Base-by-base conservation (phyloP, 345 rosid genomes). In the Hibiscus tridactylites region DNA sequence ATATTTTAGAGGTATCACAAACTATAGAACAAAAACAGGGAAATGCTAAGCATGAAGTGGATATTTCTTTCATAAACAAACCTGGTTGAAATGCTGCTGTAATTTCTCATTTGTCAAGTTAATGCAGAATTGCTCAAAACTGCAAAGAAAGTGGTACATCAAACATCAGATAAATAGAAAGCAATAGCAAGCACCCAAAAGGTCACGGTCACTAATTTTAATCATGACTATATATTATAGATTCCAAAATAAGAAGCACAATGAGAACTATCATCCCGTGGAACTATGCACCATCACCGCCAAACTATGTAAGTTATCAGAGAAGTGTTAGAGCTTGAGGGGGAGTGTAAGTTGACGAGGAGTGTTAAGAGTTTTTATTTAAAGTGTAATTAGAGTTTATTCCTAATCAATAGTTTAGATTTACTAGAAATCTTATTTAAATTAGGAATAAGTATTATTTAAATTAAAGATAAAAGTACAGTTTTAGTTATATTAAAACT, bases 61-160 rank as follows among this genome's bases (percentile, higher is more conserved):
- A 16, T 44, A 21, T 39, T 7, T 57, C 47, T 66, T 66, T 62
- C n/a, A 17, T 54, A 74, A 79, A 72, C 78, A 72, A 80, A 95
- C 99, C 99, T 95, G 98, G 82, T 95, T 95, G 82, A 95, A 95
- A 82, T 92, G 98, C 75, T 95, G 99, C 84, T 95, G 99, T 78
- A 95, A 97, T 76, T 95, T 95, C 82, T 95, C 99, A 83, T 95
- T 95, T 4, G 99, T 92, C 88, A 95, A 89, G 81, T 92, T 92
- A 85, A 95, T 95, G 82, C 99, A 95, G 77, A 95, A 95, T 79
- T 95, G 99, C 89, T 95, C 99, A 80, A 95, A 95, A 83, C 99
- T 95, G 92, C 82, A 88, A 80, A 78, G 72, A 33, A 52, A 39
- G 58, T 17, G 21, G 37, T 60, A 44, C 47, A 44, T 44, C 47